A percentile compares a stretch with the other conserved stretches of the same genome.
These are phyloP conservation scores for Penicillium frequentans DNA, from an alignment of 2,329 filamentous ascomycete species.

Conservation along the genomic window DNA sequence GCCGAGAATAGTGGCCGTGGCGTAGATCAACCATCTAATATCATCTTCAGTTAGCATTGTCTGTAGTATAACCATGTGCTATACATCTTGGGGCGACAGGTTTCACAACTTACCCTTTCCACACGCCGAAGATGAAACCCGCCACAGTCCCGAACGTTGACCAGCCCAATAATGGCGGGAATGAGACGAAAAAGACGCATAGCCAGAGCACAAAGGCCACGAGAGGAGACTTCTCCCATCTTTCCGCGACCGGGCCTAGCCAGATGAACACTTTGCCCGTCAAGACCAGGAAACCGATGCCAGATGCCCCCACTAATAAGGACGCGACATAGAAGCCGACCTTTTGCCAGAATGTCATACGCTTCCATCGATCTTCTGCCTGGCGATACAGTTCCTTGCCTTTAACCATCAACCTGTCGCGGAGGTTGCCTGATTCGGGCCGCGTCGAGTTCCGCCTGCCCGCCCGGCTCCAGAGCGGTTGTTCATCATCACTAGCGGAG, in stretches of 20 bases:
- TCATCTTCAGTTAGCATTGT: constrained; percentile 21
- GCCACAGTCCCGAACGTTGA: constrained; percentile 70
- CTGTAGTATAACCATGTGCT: background rate
- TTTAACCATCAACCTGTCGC: constrained; percentile 41
- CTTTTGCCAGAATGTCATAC: constrained; percentile 58
- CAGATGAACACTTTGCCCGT: constrained; percentile 76
- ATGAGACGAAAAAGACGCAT: constrained; percentile 72
- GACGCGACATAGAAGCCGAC: constrained; percentile 55
- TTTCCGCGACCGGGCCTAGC: constrained; percentile 70
- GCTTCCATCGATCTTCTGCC: constrained; percentile 34
- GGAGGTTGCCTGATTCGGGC: constrained; percentile 31
- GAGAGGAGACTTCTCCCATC: constrained; percentile 71
- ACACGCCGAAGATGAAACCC: constrained; percentile 71
- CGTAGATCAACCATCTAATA: constrained; percentile 77
- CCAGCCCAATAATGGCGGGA: constrained; percentile 87
- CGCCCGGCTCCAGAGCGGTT: constrained; percentile 54
- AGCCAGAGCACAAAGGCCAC: constrained; percentile 76
- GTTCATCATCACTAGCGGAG: constrained; percentile 35
- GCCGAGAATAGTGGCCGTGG: constrained; percentile 74
- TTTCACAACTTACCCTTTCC: constrained; percentile 59
- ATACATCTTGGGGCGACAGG: background rate
- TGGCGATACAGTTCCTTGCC: constrained; percentile 36
- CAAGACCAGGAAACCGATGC: constrained; percentile 72
- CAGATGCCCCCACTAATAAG: constrained; percentile 54
- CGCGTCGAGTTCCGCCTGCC: constrained; percentile 41